Evolutionary conservation across 2,329 filamentous ascomycete genomes (phyloP).

Genomic region (Cyanodermella asteris): DNA sequence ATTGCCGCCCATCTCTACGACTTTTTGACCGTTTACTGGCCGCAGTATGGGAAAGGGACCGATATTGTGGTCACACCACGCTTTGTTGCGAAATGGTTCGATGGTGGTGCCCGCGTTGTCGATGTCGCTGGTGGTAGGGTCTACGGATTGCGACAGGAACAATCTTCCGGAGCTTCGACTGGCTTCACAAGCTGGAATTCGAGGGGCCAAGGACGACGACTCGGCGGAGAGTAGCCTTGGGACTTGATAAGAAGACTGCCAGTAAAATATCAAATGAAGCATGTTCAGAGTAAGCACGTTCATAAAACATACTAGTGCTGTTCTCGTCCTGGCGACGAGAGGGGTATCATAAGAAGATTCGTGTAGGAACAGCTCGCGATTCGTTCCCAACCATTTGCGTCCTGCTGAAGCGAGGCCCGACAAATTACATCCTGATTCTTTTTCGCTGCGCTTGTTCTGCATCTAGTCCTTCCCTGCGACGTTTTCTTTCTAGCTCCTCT

Average conservation of each 20-base stretch:
- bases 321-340: too few relatives aligned
- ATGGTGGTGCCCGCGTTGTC: conserved; percentile 22
- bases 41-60: conserved; percentile 62
- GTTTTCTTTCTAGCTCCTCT: conserved; percentile 54
- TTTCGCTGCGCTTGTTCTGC: not conserved
- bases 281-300: too few relatives aligned
- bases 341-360: too few relatives aligned
- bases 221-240: conserved; percentile 18
- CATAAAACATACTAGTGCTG: too few relatives aligned
- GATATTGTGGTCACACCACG: conserved; percentile 56
- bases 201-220: conserved; percentile 19
- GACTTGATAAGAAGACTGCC: too few relatives aligned
- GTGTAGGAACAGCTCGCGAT: too few relatives aligned
- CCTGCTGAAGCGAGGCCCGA: too few relatives aligned
- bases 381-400: too few relatives aligned
- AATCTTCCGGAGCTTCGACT: conserved; percentile 13
- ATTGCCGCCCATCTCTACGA: conserved; percentile 76
- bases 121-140: conserved; percentile 34
- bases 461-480: conserved; percentile 30
- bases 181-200: conserved; percentile 17
- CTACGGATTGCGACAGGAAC: conserved; percentile 7
- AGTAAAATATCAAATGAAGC: too few relatives aligned
- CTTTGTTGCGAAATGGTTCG: conserved; percentile 47
- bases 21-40: conserved; percentile 73
- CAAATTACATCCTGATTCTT: too few relatives aligned